These are phyloP conservation scores for Quambalaria eucalypti DNA, from an alignment of 1,284 basidiomycete genomes.

Conservation along the genomic window DNA sequence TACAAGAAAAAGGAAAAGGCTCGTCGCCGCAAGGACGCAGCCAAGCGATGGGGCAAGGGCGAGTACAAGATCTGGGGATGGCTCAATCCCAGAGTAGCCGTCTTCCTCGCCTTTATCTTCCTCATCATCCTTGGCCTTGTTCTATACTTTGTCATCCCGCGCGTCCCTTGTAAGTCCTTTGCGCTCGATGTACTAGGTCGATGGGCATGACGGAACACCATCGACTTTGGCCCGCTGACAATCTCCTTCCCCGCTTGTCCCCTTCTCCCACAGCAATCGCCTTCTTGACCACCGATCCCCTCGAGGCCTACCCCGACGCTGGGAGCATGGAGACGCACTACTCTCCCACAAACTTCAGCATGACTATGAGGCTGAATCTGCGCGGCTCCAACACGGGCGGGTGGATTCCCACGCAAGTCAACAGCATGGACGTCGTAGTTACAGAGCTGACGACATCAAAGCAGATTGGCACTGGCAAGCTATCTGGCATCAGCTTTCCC, in stretches of 20 bases:
- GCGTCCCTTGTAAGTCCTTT: slow-evolving; percentile 22
- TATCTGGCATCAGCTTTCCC: slow-evolving; percentile 10
- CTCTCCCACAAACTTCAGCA: slow-evolving; percentile 27
- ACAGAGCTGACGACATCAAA: slow-evolving; percentile 17
- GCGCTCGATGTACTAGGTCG: no score
- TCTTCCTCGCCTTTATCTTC: slow-evolving; percentile 27
- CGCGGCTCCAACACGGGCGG: slow-evolving; percentile 23
- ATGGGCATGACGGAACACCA: no score
- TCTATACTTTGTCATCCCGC: slow-evolving; percentile 39
- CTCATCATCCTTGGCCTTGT: slow-evolving; percentile 14
- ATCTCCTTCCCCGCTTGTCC: background rate
- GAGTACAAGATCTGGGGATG: slow-evolving; percentile 31
- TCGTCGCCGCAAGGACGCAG: slow-evolving; percentile 9
- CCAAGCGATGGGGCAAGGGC: slow-evolving; percentile 21
- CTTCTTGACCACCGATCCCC: slow-evolving; percentile 21
- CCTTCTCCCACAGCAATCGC: slow-evolving; percentile 7
- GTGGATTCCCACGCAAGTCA: slow-evolving; percentile 19
- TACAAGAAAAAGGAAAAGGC: slow-evolving; percentile 1
- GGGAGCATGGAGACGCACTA: slow-evolving; percentile 22
- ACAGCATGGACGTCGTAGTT: slow-evolving; percentile 18
- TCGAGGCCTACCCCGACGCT: slow-evolving; percentile 27
- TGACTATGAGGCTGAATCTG: slow-evolving; percentile 34
- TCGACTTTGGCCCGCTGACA: background rate
- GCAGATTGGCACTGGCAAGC: slow-evolving; percentile 19
- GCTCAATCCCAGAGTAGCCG: slow-evolving; percentile 21